Conservation (phyloP, 352 stramenopile species). For the Phytophthora cajani region DNA sequence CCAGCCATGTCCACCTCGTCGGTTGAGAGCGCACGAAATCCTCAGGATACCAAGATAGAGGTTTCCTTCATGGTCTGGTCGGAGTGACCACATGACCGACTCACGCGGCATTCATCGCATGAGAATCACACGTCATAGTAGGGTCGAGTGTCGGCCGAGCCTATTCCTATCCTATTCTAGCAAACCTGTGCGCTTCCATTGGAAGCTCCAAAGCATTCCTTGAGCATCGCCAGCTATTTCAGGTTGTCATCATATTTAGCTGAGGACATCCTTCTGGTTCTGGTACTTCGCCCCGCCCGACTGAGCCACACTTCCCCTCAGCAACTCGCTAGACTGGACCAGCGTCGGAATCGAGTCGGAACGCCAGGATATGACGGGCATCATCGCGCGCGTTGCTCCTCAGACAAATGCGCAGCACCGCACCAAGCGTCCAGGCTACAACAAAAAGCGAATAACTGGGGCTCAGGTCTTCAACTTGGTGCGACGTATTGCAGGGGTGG, state of each 20-base stretch:
- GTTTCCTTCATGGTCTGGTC: neutral
- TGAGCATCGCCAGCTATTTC: conserved; percentile 17
- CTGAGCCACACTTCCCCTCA: conserved; percentile 1
- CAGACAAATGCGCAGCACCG: conserved; percentile 6
- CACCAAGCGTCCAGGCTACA: conserved; percentile 11
- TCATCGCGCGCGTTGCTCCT: conserved; percentile 24
- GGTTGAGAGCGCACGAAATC: too few relatives aligned
- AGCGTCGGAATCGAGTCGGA: neutral
- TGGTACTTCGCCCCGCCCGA: neutral
- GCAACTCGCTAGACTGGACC: neutral
- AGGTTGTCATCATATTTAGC: conserved; percentile 12
- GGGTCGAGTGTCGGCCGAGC: too few relatives aligned
- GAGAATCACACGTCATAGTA: neutral
- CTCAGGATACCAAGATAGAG: neutral
- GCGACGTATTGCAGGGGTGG: conserved; percentile 30
- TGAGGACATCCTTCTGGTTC: neutral
- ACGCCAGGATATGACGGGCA: conserved; percentile 16
- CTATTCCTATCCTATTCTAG: neutral
- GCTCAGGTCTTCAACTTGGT: conserved; percentile 35
- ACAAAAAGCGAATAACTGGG: conserved; percentile 31
- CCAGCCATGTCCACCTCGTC: neutral
- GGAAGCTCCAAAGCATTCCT: too few relatives aligned
- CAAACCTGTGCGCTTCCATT: too few relatives aligned
- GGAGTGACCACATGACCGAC: neutral
- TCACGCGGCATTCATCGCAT: neutral